These are phyloP conservation scores for Funneliformis geosporum DNA, from an alignment of 192 early-diverging fungal genomes.

Conservation along the genomic window DNA sequence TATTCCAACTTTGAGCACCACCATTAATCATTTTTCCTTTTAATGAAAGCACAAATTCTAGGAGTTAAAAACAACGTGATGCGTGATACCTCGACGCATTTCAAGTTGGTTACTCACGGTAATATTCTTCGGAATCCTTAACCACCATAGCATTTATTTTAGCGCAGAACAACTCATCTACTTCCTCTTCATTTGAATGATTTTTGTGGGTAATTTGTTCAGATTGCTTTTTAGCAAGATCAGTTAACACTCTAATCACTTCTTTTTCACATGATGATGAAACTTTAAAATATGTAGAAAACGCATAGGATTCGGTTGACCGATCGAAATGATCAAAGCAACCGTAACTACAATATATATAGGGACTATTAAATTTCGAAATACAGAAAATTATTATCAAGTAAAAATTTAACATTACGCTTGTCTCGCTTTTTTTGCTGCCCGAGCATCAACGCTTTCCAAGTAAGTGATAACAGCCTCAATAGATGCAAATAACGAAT, in stretches of 20 bases:
- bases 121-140: constrained; percentile 13
- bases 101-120: not conserved
- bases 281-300: not conserved
- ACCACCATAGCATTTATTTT: constrained; percentile 17
- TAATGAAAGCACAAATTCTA: not conserved
- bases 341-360: not conserved
- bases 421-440: not conserved
- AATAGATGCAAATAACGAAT: constrained; percentile 23
- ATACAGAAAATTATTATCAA: not conserved
- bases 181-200: not conserved
- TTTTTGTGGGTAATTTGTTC: not conserved
- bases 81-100: too few relatives aligned
- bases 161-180: constrained; percentile 8
- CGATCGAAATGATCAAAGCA: constrained; percentile 10
- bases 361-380: not conserved
- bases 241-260: not conserved
- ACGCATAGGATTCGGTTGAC: constrained; percentile 8
- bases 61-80: too few relatives aligned
- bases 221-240: not conserved
- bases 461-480: not conserved
- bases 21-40: not conserved
- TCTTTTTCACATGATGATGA: constrained; percentile 5
- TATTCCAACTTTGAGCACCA: constrained; percentile 11
- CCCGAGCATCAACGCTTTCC: not conserved
- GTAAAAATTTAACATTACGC: not conserved